phyloP scores from a whole-genome alignment of 768 basidiomycete genomes.

The Naganishia friedmannii region DNA sequence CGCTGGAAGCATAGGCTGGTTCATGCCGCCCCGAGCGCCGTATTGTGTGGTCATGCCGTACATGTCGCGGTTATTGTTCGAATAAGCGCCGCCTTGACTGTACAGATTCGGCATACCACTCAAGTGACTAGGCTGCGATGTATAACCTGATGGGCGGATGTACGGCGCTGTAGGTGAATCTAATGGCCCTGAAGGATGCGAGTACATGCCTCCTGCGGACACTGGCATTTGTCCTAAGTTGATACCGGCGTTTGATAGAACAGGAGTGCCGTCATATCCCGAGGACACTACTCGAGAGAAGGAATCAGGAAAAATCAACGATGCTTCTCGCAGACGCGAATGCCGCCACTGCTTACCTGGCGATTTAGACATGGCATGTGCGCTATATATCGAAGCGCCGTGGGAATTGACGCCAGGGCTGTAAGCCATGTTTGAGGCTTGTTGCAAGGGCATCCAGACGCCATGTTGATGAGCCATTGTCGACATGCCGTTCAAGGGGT shows the following conservation, averaged over 20 bases:
- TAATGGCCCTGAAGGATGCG: constrained; percentile 27
- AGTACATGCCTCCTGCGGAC: constrained; percentile 23
- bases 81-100: constrained; percentile 2
- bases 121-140: constrained; percentile 3
- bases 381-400: not conserved
- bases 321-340: too few relatives aligned
- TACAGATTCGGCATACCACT: constrained; percentile 8
- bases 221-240: constrained; percentile 13
- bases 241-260: not conserved
- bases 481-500: constrained; percentile 1
- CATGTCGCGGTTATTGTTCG: not conserved
- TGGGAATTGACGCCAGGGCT: constrained; percentile 5
- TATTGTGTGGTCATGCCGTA: constrained; percentile 8
- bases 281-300: constrained; percentile 6
- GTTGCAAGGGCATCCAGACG: constrained; percentile 30
- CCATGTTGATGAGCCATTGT: constrained; percentile 21
- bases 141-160: constrained; percentile 24
- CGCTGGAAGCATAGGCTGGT: constrained; percentile 9
- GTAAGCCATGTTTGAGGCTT: constrained; percentile 10
- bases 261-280: constrained; percentile 15
- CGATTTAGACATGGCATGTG: constrained; percentile 17
- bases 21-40: constrained; percentile 13
- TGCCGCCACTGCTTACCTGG: constrained; percentile 15
- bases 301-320: not conserved
- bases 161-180: constrained; percentile 27